Base-by-base conservation (phyloP, 306 rosid genomes). In the Cicer arietinum region DNA sequence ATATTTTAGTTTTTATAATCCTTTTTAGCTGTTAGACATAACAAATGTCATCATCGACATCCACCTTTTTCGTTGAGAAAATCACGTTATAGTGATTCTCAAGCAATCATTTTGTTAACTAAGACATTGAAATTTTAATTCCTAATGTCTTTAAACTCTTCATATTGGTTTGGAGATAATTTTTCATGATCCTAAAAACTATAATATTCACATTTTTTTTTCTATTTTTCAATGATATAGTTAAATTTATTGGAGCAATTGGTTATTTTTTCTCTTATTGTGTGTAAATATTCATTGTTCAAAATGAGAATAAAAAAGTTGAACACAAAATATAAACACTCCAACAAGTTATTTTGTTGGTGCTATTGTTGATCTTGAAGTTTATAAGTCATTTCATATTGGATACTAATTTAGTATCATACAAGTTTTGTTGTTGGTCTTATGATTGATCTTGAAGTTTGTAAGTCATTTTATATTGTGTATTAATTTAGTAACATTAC, bases 231-330 rank as follows among this genome's bases (percentile, higher is more conserved):
- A 77, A 77, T 2, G 82, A 77, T 77, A 20, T 80, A 10, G 82
- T 76, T 9, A 84, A 82, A 6, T 48, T 84, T 3, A 61, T 84
- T 14, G 87, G 87, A 30, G 84, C 87, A 2, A 11, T 84, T 58
- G 84, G n/a, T 3, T 22, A 80, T 84, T 67, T 84, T 84, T 84
- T 84, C 87, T 7, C 82, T 84, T 6, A 84, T 84, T 7, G 87
- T 84, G 30, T 80, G 65, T 79, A 71, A 54, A 84, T 84, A 84
- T 84, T 80, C 20, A 76, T 84, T n/a, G 46, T 0, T n/a, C 87
- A 22, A 84, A 14, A 67, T 39, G 64, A 67, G 44, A 67, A 67
- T 80, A 56, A 69, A 69, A 51, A 84, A 67, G 60, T 76, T 69
- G 77, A 58, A 58, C 77, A 37, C 39, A 7, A 80, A 61, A 45